Conservation (phyloP, 257 asterid genomes). For the Cruciata laevipes region DNA sequence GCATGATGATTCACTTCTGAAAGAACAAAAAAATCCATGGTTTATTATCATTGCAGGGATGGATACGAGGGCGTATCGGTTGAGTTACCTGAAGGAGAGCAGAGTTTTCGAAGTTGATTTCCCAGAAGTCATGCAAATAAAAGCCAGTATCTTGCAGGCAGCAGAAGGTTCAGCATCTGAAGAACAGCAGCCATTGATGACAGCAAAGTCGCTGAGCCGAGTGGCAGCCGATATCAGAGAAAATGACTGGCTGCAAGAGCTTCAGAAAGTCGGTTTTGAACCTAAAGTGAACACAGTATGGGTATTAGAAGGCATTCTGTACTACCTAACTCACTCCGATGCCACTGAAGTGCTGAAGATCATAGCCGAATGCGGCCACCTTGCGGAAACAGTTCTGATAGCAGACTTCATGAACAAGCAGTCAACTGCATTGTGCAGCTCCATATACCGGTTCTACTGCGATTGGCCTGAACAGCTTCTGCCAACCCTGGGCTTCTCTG, state of each 20-base stretch:
- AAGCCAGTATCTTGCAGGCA: slow-evolving; percentile 64
- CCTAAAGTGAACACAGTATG: slow-evolving; percentile 66
- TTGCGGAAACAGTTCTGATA: slow-evolving; percentile 64
- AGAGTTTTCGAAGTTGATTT: slow-evolving; percentile 79
- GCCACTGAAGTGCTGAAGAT: slow-evolving; percentile 68
- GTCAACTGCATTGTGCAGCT: slow-evolving; percentile 70
- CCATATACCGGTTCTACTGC: slow-evolving; percentile 71
- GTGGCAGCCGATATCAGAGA: slow-evolving; percentile 84
- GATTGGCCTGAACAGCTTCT: slow-evolving; percentile 93
- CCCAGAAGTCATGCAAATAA: slow-evolving; percentile 68
- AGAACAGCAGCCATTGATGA: slow-evolving; percentile 48
- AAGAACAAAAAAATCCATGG: too few relatives aligned
- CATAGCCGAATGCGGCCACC: slow-evolving; percentile 60
- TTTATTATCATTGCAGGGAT: too few relatives aligned
- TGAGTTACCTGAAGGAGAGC: slow-evolving; percentile 77
- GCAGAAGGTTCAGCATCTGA: slow-evolving; percentile 49
- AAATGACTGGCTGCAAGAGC: slow-evolving; percentile 89
- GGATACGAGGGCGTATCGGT: slow-evolving; percentile 90
- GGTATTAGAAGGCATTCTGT: slow-evolving; percentile 84
- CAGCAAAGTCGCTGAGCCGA: slow-evolving; percentile 70
- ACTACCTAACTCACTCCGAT: slow-evolving; percentile 63
- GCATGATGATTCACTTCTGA: neutral
- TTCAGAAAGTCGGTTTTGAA: slow-evolving; percentile 68
- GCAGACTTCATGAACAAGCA: slow-evolving; percentile 98
- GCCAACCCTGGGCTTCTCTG: slow-evolving; percentile 83